Base-by-base conservation (phyloP, 2,329 filamentous ascomycete genomes). In the Clonostachys byssicola region DNA sequence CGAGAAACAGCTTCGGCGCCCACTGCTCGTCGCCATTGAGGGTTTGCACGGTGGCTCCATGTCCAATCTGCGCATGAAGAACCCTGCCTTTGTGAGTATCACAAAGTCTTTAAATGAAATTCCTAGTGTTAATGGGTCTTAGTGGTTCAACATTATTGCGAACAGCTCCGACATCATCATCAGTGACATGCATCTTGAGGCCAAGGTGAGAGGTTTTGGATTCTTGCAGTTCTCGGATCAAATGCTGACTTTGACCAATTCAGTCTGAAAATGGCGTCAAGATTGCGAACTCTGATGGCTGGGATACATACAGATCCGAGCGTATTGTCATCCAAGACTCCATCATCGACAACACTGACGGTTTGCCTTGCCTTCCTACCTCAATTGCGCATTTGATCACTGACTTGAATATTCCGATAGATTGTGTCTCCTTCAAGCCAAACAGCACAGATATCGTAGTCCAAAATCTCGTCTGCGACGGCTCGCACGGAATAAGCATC, bases 391-490 rank as follows among this genome's bases (percentile, higher is more conserved):
- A 10, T 10, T 20, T 18, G 4, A 18, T 5, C 16, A 16, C 23
- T 14, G 20, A 14, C 13, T 6, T 8, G 8, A 42, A 13, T 23
- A 16, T 20, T 16, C n/a, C 40, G 4, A 12, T 8, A 17, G 78
- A 89, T 59, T 89, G 86, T 50, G 81, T 89, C 12, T 83, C 83
- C 1, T 88, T 89, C 74, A 89, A 89, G 64, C 85, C 85, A 16
- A 89, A 88, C 61, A 83, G 77, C 55, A 88, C 83, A 40, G 76
- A 86, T 52, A 78, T 88, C 8, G 62, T 88, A 5, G 77, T 88
- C 6, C 83, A 88, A 60, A 82, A 83, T 51, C 66, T 89, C 6
- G 66, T 71, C 49, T 89, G 85, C 66, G 84, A 84, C 55, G 83
- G 84, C 36, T 86, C 81, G 4, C 85, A 89, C 57, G 86, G 86